A percentile compares a stretch with the other conserved stretches of the same genome.
Conservation (phyloP, 306 rosid species). For the Ochetophila trinervis region DNA sequence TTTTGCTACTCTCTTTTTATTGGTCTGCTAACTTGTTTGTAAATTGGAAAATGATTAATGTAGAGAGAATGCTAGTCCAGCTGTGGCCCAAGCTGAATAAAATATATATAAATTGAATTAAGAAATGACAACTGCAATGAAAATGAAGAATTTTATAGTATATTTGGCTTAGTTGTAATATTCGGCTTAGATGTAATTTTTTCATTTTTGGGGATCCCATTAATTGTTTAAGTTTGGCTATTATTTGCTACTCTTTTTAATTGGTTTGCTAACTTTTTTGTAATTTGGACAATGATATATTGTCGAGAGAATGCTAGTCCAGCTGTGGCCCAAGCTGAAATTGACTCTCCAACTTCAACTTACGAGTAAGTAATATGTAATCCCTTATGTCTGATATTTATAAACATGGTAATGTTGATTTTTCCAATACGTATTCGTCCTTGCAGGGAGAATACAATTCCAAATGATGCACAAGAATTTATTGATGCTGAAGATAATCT, state of each 20-base stretch:
- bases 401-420: not conserved
- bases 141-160: too few species aligned
- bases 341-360: slow-evolving; percentile 3
- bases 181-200: too few species aligned
- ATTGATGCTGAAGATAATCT: slow-evolving; percentile 11
- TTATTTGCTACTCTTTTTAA: not conserved
- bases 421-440: not conserved
- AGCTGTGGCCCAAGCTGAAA: not conserved
- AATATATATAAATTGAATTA: too few species aligned
- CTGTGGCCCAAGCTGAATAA: not conserved
- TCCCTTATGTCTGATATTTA: not conserved
- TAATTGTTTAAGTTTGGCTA: not conserved
- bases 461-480: slow-evolving; percentile 11
- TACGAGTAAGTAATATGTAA: not conserved
- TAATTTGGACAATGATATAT: not conserved
- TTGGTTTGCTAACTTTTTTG: not conserved
- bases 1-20: not conserved
- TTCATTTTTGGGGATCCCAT: too few species aligned
- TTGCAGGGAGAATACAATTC: slow-evolving; percentile 3
- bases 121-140: too few species aligned
- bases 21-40: not conserved
- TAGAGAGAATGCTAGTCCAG: not conserved
- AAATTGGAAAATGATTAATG: not conserved
- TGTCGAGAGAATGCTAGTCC: slow-evolving; percentile 2
- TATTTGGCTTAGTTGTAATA: too few species aligned